Base-by-base conservation (phyloP, 2,329 filamentous ascomycete species). In the Epichloe scottii region DNA sequence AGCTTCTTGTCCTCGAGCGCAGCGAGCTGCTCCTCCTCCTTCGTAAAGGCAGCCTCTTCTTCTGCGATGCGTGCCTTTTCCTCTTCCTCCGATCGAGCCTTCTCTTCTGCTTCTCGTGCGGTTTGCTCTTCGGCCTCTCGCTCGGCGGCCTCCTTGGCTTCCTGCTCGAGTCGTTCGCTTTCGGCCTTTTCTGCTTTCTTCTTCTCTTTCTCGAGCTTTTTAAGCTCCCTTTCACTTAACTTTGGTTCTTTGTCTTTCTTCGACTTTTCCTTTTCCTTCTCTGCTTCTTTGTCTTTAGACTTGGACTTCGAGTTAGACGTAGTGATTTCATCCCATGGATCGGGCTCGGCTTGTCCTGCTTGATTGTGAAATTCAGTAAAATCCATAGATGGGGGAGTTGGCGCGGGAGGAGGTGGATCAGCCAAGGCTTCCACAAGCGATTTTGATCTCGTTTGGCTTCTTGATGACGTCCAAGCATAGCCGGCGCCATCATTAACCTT, bases 131-230 rank as follows among this genome's bases (percentile, higher is more conserved):
- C 64, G 51, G 59, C 63, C 37, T 61, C 59, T 43, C 48, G 56
- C 42, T 59, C 54, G 47, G 57, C 58, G 1, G 61, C 59, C 34
- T 63, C 60, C 46, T 57, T 56, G 19, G 54, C 57, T 45, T 58
- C 56, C 39, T 59, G 54, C 30, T 60, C 59, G 4, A 59, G 55
- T 39, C 57, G 54, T 62, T 67, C 62, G 54, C 64, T 61, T 64
- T 68, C 39, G 62, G 65, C 63, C 67, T 69, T 65, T 59, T 74
- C 71, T 38, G 62, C 64, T 58, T 71, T 71, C 33, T 67, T 68
- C 60, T 70, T 72, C 56, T 73, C 67, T 59, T 73, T 73, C 49
- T 76, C 73, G 21, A 75, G 71, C 58, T 74, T 74, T 57, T 73
- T 71, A 17, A 72, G 68, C 57, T 77, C 75, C 53, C 72, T 76